A percentile compares a stretch with the other conserved stretches of the same genome.
These are phyloP conservation scores for Barbarea vulgaris DNA, from an alignment of 345 rosid genomes.

Conservation along the genomic window DNA sequence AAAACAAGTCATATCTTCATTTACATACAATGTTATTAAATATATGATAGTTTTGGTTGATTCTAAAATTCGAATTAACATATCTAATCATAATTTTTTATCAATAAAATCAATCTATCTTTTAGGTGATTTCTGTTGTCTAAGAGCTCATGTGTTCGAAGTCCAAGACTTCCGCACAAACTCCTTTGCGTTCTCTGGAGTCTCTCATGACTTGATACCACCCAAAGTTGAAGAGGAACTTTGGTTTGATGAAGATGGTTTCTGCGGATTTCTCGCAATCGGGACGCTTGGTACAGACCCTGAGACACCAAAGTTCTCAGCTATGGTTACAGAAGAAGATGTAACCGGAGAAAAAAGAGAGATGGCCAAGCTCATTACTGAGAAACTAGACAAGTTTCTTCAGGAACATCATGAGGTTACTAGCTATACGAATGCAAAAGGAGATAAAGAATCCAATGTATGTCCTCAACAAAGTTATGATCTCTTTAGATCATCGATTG, in stretches of 20 bases:
- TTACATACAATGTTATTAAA: too few relatives aligned
- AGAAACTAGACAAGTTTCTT: constrained; percentile 33
- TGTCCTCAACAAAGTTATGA: constrained; percentile 8
- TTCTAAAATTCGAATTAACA: background rate
- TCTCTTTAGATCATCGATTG: background rate
- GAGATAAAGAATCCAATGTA: background rate
- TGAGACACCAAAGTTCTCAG: constrained; percentile 37
- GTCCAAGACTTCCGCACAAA: constrained; percentile 40
- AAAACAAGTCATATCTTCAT: too few relatives aligned
- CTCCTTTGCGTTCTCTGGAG: constrained; percentile 30
- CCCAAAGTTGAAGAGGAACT: constrained; percentile 9
- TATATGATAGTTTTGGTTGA: background rate
- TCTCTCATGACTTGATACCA: background rate
- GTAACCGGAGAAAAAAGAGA: background rate
- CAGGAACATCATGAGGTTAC: background rate
- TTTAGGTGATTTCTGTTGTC: constrained; percentile 27
- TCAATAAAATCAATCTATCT: background rate
- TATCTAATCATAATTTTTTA: background rate
- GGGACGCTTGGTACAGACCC: constrained; percentile 38
- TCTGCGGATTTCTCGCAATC: constrained; percentile 34
- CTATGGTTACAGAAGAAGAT: constrained; percentile 10
- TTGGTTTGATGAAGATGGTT: constrained; percentile 23
- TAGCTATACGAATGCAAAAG: constrained; percentile 4
- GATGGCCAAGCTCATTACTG: constrained; percentile 24
- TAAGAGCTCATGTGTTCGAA: constrained; percentile 15